These are phyloP conservation scores for Neobulgaria alba DNA, from an alignment of 2,329 filamentous ascomycete genomes.

Conservation along the genomic window DNA sequence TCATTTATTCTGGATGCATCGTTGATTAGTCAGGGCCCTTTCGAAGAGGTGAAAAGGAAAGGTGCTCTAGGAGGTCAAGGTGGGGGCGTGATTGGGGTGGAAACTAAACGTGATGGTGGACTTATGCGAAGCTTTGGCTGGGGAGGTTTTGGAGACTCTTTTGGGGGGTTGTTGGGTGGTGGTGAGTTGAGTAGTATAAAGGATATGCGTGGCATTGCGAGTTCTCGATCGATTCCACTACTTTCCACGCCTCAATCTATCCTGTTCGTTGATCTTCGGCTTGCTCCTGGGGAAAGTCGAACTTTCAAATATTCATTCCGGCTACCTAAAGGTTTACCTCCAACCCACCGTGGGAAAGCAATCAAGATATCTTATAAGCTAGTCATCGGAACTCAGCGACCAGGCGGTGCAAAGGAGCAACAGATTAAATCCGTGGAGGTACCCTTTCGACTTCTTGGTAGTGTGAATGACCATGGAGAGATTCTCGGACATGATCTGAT, in stretches of 20 bases:
- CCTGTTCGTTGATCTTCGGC: slow-evolving; percentile 83
- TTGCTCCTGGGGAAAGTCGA: slow-evolving; percentile 81
- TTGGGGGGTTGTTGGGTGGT: slow-evolving; percentile 79
- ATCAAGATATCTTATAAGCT: slow-evolving; percentile 92
- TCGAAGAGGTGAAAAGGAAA: slow-evolving; percentile 94
- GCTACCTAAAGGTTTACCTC: slow-evolving; percentile 81
- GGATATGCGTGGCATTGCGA: slow-evolving; percentile 85
- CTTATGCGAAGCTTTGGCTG: slow-evolving; percentile 80
- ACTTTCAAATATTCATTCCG: slow-evolving; percentile 82
- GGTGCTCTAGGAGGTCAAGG: slow-evolving; percentile 82
- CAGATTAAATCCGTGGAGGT: slow-evolving; percentile 86
- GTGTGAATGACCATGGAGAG: slow-evolving; percentile 82
- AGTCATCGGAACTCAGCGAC: slow-evolving; percentile 82
- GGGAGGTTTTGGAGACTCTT: slow-evolving; percentile 77
- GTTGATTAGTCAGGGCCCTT: slow-evolving; percentile 77
- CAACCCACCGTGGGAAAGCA: slow-evolving; percentile 80
- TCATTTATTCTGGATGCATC: slow-evolving; percentile 90
- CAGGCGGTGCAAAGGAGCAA: slow-evolving; percentile 67
- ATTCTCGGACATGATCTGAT: slow-evolving; percentile 90
- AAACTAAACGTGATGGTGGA: slow-evolving; percentile 66
- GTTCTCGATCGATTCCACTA: slow-evolving; percentile 78
- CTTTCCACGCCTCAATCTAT: slow-evolving; percentile 95
- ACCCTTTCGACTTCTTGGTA: slow-evolving; percentile 86
- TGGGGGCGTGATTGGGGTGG: slow-evolving; percentile 76
- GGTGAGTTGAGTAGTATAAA: slow-evolving; percentile 88